Conservation (phyloP, 805 yeast genomes). For the Hanseniaspora jakobsenii region DNA sequence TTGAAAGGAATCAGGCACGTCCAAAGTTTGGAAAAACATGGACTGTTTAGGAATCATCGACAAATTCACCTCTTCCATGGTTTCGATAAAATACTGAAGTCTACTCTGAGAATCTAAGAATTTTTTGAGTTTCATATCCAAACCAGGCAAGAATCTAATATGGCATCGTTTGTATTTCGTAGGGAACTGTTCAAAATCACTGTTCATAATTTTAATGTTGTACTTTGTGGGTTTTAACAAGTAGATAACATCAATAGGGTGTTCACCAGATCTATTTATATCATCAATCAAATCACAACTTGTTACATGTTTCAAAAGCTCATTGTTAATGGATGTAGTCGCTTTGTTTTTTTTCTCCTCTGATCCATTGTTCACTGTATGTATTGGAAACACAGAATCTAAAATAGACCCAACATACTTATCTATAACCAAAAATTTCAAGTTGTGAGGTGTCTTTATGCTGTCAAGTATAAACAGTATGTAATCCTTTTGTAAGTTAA, state of each 20-base stretch:
- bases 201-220: constrained; percentile 60
- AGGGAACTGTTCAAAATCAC: constrained; percentile 57
- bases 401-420: constrained; percentile 40
- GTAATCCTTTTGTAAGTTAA: constrained; percentile 30
- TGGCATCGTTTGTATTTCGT: constrained; percentile 66
- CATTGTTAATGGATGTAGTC: too few relatives aligned
- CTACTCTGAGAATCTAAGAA: constrained; percentile 25
- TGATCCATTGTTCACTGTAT: too few relatives aligned
- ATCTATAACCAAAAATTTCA: constrained; percentile 47
- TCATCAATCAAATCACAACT: constrained; percentile 56
- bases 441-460: constrained; percentile 35
- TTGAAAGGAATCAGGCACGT: constrained; percentile 51
- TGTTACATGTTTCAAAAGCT: constrained; percentile 42
- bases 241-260: constrained; percentile 68
- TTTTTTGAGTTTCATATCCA: constrained; percentile 26
- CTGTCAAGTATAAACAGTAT: constrained; percentile 30
- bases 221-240: constrained; percentile 57
- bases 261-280: constrained; percentile 42
- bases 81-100: constrained; percentile 23
- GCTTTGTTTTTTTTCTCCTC: too few relatives aligned
- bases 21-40: constrained; percentile 54
- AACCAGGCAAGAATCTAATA: constrained; percentile 58
- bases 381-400: constrained; percentile 32
- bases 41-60: constrained; percentile 56
- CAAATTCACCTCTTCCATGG: constrained; percentile 35